Evolutionary conservation across 2,329 filamentous ascomycete species (phyloP).

Genomic region (Trichoderma sp.): DNA sequence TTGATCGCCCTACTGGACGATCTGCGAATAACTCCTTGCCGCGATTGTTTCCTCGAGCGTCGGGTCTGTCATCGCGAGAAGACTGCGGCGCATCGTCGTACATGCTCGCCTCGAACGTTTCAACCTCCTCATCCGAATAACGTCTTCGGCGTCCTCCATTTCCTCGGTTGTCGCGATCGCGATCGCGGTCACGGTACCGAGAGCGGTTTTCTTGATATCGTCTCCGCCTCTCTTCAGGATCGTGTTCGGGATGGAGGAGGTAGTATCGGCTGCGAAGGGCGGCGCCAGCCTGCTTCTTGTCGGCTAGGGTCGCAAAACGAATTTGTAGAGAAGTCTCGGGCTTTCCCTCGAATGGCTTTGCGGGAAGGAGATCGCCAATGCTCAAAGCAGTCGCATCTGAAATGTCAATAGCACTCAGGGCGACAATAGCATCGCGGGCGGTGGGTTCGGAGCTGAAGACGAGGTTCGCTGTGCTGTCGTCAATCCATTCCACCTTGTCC

Average conservation of each 20-base stretch:
- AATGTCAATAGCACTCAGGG: constrained; percentile 54
- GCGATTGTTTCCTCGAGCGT: constrained; percentile 42
- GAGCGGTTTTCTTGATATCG: constrained; percentile 58
- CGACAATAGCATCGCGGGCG: constrained; percentile 56
- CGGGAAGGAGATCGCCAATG: constrained; percentile 64
- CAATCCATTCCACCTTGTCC: constrained; percentile 84
- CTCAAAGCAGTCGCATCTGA: constrained; percentile 58
- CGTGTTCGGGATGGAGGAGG: constrained; percentile 84
- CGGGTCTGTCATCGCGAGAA: constrained; percentile 30
- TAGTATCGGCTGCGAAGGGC: constrained; percentile 87
- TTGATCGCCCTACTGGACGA: constrained; percentile 36
- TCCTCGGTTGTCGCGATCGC: constrained; percentile 27
- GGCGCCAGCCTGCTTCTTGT: constrained; percentile 79
- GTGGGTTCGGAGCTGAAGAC: constrained; percentile 63
- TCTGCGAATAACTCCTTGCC: constrained; percentile 66
- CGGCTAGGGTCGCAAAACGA: constrained; percentile 70
- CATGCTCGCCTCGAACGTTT: constrained; percentile 72
- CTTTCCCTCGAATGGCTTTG: constrained; percentile 67
- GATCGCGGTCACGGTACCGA: constrained; percentile 57
- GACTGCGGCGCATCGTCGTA: constrained; percentile 69
- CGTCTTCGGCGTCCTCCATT: constrained; percentile 39
- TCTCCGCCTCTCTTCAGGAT: constrained; percentile 72
- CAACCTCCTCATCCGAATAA: constrained; percentile 51
- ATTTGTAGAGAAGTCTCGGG: constrained; percentile 71
- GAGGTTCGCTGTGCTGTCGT: constrained; percentile 87